Percentiles rank a stretch among this genome's conserved stretches.
Evolutionary conservation across 176 grass and related monocot species (phyloP).

Genomic region (Hordeum vulgare): DNA sequence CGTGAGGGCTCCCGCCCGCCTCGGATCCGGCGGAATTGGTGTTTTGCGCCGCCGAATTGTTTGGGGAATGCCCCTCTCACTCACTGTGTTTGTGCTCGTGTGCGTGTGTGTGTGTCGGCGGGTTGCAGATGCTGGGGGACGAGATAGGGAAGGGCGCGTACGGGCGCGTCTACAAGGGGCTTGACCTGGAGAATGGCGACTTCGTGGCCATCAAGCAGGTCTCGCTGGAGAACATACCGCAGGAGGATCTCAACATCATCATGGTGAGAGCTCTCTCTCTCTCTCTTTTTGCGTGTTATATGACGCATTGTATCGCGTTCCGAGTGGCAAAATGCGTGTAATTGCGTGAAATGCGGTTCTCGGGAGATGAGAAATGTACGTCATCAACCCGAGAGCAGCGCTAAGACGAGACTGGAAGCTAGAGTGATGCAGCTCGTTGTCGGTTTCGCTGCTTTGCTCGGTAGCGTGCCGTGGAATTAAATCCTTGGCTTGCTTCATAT

Average conservation of each 20-base stretch:
- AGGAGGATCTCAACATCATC: conserved; percentile 98
- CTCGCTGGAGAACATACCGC: conserved; percentile 90
- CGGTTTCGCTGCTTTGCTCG: background rate
- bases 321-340: background rate
- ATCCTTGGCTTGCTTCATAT: background rate
- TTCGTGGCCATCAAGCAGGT: conserved; percentile 99
- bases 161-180: conserved; percentile 95
- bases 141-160: conserved; percentile 99
- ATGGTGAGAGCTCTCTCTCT: conserved; percentile 50
- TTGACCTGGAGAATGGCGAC: conserved; percentile 95
- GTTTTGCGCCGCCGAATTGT: background rate
- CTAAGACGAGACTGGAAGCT: background rate
- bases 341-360: conserved; percentile 22
- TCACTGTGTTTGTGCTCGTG: background rate
- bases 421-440: background rate
- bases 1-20: conserved; percentile 35
- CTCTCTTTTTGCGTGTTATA: background rate
- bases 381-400: background rate
- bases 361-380: background rate
- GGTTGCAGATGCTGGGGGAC: conserved; percentile 86
- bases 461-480: background rate
- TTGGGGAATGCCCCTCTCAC: background rate
- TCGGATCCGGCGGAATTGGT: conserved; percentile 29
- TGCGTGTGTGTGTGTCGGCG: background rate
- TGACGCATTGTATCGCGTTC: background rate